Evolutionary conservation across 768 basidiomycete genomes (phyloP), one percentile per base, ranked within the genome.

Genomic region (Rhodotorula toruloides): DNA sequence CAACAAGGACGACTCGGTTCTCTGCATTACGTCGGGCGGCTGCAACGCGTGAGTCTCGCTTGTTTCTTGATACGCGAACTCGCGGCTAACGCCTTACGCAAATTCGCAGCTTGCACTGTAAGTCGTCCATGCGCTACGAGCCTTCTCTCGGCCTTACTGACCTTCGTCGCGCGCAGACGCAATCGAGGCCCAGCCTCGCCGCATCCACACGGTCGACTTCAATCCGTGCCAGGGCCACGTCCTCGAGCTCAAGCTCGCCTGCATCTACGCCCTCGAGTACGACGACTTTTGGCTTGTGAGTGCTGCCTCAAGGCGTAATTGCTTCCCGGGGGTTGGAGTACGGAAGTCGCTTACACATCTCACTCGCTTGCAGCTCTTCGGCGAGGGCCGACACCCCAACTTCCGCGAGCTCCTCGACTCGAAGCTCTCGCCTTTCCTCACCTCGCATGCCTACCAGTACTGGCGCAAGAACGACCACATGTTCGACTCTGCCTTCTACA

Each of bases 11-110:
- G 88, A 90, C 77, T 81, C 84, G 2, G 81, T 89, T 74, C 80
- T 89, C 19, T 84, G 85, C 25, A 88, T 90, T 72, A 89, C 87
- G 2, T 85, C 84, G 56, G 88, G 87, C 5, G 88, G 88, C 0
- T 88, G 89, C 76, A 90, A 90, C 75, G 86, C 87, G 4, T 54
- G 53, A 37, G 53, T 54, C 10, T n/a, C 34, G 34, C 19, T 16
- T n/a, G n/a, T n/a, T n/a, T n/a, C n/a, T n/a, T n/a, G n/a, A n/a
- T n/a, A n/a, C n/a, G n/a, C n/a, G n/a, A n/a, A n/a, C n/a, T n/a
- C n/a, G n/a, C n/a, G n/a, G n/a, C n/a, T n/a, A n/a, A n/a, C n/a
- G n/a, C 36, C 8, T 21, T 6, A 17, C 12, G 10, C 37, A 19
- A 5, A 14, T n/a, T n/a, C n/a, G n/a, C 53, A 54, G 53, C 36